These are phyloP conservation scores for Citrullus amarus DNA, from an alignment of 306 rosid species.

Conservation along the genomic window DNA sequence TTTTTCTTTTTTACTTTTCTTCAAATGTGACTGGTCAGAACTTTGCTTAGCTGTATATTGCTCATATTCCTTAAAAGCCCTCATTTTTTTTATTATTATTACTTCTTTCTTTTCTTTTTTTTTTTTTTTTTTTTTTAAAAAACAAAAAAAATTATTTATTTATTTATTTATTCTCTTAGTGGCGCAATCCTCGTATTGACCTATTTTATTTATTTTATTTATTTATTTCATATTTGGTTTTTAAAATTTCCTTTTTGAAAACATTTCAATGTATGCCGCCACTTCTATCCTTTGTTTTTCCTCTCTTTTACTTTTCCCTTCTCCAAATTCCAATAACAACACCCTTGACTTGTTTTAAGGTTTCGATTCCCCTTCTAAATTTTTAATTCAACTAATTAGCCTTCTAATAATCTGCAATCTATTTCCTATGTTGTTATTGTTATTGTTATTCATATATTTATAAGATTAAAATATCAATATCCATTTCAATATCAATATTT, in stretches of 20 bases:
- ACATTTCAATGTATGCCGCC: not conserved
- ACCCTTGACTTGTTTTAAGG: not conserved
- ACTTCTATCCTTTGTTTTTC: not conserved
- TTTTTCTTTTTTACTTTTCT: not conserved
- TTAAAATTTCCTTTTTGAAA: not conserved
- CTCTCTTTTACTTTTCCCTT: not conserved
- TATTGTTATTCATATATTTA: too few species aligned
- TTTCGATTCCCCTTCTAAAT: too few species aligned
- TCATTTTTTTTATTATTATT: not conserved
- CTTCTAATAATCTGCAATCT: too few species aligned
- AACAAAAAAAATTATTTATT: not conserved
- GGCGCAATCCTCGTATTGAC: conserved; percentile 10
- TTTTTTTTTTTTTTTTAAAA: too few species aligned
- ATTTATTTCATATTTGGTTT: not conserved
- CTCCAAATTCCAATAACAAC: not conserved
- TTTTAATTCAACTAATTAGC: too few species aligned
- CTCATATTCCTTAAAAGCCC: not conserved
- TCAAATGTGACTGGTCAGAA: not conserved
- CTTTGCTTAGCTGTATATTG: conserved; percentile 5
- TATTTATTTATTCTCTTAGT: not conserved
- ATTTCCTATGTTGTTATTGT: too few species aligned
- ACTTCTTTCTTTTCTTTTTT: not conserved
- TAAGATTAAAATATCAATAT: too few species aligned
- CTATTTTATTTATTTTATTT: not conserved
- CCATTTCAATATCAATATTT: too few species aligned